phyloP scores from a whole-genome alignment of 2,329 filamentous ascomycete species.

The Alternaria novae-zelandiae region DNA sequence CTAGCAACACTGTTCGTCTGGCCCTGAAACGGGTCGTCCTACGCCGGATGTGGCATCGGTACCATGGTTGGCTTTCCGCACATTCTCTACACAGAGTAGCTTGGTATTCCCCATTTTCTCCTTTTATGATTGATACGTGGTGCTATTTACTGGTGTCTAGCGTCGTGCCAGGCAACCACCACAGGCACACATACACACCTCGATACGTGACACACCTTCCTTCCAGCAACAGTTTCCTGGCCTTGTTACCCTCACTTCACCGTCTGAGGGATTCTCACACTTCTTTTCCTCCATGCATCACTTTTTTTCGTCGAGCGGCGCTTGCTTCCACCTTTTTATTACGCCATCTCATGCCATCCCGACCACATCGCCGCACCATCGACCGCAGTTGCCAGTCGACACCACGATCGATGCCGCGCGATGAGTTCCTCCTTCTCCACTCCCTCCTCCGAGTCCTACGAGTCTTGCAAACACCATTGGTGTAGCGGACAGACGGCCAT shows the following conservation, averaged over 20 bases:
- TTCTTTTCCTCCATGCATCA: neutral
- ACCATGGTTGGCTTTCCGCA: conserved; percentile 23
- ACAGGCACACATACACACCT: neutral
- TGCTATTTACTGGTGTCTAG: conserved; percentile 37
- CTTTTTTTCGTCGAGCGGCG: neutral
- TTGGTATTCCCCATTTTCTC: conserved; percentile 33
- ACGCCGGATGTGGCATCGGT: conserved; percentile 26
- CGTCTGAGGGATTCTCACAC: neutral
- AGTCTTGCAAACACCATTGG: conserved; percentile 6
- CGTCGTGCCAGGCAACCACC: conserved; percentile 7
- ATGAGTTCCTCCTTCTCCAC: neutral
- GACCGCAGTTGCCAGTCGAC: neutral
- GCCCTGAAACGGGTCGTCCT: conserved; percentile 9
- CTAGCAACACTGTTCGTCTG: conserved; percentile 10
- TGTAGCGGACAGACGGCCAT: conserved; percentile 15
- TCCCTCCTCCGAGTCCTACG: neutral
- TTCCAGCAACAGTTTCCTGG: neutral
- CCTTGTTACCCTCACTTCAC: neutral
- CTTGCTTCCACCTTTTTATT: neutral
- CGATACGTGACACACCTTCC: conserved; percentile 3
- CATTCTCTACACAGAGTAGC: conserved; percentile 25
- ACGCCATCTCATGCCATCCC: neutral
- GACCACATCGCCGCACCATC: neutral
- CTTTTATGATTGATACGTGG: conserved; percentile 27
- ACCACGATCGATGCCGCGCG: conserved; percentile 4